These are phyloP conservation scores for Adenanthera pavonina DNA, from an alignment of 306 rosid species.

Conservation along the genomic window DNA sequence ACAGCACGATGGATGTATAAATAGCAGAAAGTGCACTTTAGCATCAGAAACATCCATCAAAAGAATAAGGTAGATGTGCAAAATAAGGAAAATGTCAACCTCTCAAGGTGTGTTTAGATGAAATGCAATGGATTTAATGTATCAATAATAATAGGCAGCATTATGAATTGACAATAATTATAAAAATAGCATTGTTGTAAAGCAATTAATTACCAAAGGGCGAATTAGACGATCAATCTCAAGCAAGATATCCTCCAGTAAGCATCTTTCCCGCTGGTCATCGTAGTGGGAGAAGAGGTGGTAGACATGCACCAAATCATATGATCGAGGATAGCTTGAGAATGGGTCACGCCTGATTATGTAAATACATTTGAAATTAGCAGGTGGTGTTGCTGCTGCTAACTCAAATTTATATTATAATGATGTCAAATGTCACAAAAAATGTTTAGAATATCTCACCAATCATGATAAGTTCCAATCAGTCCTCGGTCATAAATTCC, in stretches of 20 bases:
- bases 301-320: conserved; percentile 64
- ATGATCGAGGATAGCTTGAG: conserved; percentile 75
- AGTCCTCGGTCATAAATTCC: conserved; percentile 65
- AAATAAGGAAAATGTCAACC: background rate
- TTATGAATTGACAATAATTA: background rate
- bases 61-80: background rate
- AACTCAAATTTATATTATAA: background rate
- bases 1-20: background rate
- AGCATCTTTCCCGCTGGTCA: conserved; percentile 59
- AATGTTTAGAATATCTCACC: conserved; percentile 47
- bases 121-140: background rate
- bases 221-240: conserved; percentile 93
- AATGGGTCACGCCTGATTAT: conserved; percentile 66
- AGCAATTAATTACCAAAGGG: conserved; percentile 69
- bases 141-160: background rate
- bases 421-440: background rate
- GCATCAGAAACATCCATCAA: conserved; percentile 12
- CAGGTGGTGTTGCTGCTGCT: background rate
- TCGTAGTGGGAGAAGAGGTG: conserved; percentile 77
- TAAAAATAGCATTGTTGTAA: background rate
- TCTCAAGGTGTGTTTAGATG: background rate
- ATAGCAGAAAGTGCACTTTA: background rate
- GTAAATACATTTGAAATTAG: conserved; percentile 32
- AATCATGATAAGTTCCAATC: conserved; percentile 65
- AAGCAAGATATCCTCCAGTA: conserved; percentile 82